Percentiles rank a stretch among this genome's conserved stretches.
phyloP scores from a whole-genome alignment of 257 asterid genomes.

The Solanum pennellii region DNA sequence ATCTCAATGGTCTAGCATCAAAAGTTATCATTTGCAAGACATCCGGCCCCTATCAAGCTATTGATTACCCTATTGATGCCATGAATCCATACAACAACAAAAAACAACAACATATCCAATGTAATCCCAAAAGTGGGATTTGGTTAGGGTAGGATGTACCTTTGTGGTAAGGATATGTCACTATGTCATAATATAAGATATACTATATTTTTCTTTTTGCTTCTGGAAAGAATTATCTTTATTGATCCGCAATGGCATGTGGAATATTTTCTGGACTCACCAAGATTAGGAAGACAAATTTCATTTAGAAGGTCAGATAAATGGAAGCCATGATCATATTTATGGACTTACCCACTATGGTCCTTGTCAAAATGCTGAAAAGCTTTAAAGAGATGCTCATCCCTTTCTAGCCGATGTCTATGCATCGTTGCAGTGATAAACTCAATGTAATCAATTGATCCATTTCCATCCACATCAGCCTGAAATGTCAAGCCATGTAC shows the following conservation, averaged over 20 bases:
- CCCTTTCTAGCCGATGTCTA: slow-evolving; percentile 84
- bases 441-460: slow-evolving; percentile 84
- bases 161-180: not conserved
- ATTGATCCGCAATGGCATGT: not conserved
- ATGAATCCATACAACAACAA: not conserved
- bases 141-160: not conserved
- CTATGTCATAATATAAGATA: not conserved
- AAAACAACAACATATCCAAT: not conserved
- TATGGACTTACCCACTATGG: slow-evolving; percentile 69
- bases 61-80: not conserved
- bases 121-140: not conserved
- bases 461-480: slow-evolving; percentile 98
- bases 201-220: not conserved
- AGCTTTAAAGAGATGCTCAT: slow-evolving; percentile 70
- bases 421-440: slow-evolving; percentile 95
- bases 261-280: not conserved
- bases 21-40: not conserved
- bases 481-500: slow-evolving; percentile 9
- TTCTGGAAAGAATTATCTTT: not conserved
- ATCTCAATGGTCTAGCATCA: not conserved
- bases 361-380: slow-evolving; percentile 82
- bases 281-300: not conserved
- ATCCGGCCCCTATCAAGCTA: not conserved
- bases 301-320: not conserved
- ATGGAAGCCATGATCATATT: not conserved